Conservation (phyloP, 345 rosid genomes). For the Cardamine occulta region DNA sequence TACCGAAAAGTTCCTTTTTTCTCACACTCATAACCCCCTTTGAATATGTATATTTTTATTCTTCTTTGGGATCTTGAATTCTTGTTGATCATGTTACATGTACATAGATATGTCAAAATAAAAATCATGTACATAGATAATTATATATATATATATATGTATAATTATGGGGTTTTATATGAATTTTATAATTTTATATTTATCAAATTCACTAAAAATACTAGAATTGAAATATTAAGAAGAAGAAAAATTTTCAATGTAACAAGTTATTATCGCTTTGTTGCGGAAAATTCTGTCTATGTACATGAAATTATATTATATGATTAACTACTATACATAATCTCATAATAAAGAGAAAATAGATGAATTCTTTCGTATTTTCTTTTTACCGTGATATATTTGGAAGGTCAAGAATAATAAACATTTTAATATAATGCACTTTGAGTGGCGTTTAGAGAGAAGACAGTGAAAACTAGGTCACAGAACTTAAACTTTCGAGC, state of each 20-base stretch:
- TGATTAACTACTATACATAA: not conserved
- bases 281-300: too few species aligned
- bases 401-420: too few species aligned
- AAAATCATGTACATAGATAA: not conserved
- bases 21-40: not conserved
- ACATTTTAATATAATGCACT: too few species aligned
- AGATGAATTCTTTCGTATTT: not conserved
- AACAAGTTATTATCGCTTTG: not conserved
- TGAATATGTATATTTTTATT: not conserved
- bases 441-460: too few species aligned
- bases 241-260: too few species aligned
- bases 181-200: too few species aligned
- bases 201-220: not conserved
- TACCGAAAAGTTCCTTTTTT: not conserved
- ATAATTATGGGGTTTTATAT: not conserved
- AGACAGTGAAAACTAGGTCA: too few species aligned
- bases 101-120: not conserved
- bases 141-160: too few species aligned
- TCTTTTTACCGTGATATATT: too few species aligned
- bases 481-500: too few species aligned
- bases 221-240: not conserved
- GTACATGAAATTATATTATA: too few species aligned
- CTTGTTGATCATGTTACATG: too few species aligned
- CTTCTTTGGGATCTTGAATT: not conserved
- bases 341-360: not conserved